Percentiles rank a stretch among this genome's conserved stretches.
Conservation (phyloP, 2,329 filamentous ascomycete genomes). For the Paraconiothyrium brasiliense region DNA sequence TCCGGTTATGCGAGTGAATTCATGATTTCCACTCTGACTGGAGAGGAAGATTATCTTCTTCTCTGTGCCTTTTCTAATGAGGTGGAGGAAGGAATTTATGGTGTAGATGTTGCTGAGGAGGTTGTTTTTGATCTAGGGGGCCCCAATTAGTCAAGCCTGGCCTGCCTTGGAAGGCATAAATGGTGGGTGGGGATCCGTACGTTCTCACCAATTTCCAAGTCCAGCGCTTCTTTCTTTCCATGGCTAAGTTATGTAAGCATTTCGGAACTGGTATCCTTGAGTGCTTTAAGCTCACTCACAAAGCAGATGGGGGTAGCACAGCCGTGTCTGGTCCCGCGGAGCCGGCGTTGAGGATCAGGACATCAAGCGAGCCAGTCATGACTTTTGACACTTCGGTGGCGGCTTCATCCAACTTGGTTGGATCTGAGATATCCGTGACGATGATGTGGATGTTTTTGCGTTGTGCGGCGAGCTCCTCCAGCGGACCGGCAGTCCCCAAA, state of each 20-base stretch:
- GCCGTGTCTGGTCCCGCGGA: slow-evolving; percentile 23
- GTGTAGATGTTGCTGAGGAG: slow-evolving; percentile 62
- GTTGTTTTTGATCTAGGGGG: slow-evolving; percentile 54
- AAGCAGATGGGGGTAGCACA: slow-evolving; percentile 21
- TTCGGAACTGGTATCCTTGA: no score
- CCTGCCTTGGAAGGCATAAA: not conserved
- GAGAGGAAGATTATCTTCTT: slow-evolving; percentile 66
- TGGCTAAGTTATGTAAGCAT: no score
- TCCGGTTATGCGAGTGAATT: slow-evolving; percentile 50
- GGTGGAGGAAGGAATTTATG: slow-evolving; percentile 62
- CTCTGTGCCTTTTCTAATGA: slow-evolving; percentile 58
- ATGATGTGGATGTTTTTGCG: slow-evolving; percentile 26
- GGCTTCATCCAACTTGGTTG: slow-evolving; percentile 19
- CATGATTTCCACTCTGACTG: slow-evolving; percentile 50
- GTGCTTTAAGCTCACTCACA: slow-evolving; percentile 13
- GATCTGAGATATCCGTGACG: slow-evolving; percentile 21
- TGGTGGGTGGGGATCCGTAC: not conserved
- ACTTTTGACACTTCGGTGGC: slow-evolving; percentile 23
- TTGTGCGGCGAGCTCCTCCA: slow-evolving; percentile 23
- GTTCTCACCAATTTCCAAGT: not conserved
- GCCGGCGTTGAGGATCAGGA: slow-evolving; percentile 27
- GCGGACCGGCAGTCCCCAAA: slow-evolving; percentile 21
- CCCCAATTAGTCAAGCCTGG: not conserved
- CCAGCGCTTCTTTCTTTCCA: not conserved
- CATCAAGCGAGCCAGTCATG: slow-evolving; percentile 22